Evolutionary conservation across 345 rosid genomes (phyloP).

Genomic region (Citrus sp.): DNA sequence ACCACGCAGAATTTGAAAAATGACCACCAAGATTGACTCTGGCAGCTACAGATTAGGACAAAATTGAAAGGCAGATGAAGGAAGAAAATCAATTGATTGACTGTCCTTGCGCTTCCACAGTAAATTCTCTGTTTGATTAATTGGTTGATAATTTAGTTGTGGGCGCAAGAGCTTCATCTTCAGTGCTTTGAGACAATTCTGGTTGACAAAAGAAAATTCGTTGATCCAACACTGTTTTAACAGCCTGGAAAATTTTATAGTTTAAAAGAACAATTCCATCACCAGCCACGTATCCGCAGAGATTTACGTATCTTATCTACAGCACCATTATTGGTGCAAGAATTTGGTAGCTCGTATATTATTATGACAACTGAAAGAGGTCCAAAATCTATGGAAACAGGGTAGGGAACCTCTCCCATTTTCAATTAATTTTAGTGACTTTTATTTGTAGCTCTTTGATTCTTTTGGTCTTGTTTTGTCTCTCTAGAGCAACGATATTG

Average conservation of each 20-base stretch:
- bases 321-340: not conserved
- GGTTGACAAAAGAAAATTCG: not conserved
- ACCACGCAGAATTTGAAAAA: conserved; percentile 2
- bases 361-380: conserved; percentile 12
- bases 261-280: not conserved
- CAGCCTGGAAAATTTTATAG: conserved; percentile 16
- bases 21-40: not conserved
- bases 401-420: not conserved
- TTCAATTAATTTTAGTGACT: too few species aligned
- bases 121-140: too few species aligned
- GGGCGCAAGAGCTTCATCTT: too few species aligned
- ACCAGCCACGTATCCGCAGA: not conserved
- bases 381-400: conserved; percentile 16
- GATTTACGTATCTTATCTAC: conserved; percentile 3
- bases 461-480: not conserved
- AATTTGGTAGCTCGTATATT: conserved; percentile 20
- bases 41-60: too few species aligned
- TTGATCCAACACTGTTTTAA: not conserved
- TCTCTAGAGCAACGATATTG: not conserved
- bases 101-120: not conserved
- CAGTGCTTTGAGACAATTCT: not conserved
- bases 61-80: too few species aligned
- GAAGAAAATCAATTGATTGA: not conserved
- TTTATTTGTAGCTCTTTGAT: not conserved
- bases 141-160: too few species aligned